Evolutionary conservation across 2,329 filamentous ascomycete species (phyloP).

Genomic region (Trichophyton rubrum): DNA sequence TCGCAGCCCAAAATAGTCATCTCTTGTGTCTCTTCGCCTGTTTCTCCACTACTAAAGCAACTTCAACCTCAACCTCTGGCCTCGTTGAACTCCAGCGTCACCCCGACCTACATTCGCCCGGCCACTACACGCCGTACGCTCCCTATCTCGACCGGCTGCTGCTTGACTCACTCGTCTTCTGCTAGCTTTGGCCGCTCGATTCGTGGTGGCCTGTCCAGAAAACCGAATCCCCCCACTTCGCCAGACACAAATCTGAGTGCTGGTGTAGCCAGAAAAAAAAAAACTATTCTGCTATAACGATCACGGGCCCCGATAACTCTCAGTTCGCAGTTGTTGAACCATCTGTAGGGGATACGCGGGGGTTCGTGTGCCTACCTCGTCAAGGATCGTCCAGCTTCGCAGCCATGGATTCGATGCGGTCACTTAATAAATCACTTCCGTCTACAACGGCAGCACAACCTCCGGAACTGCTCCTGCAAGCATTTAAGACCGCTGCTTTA

Average conservation of each 20-base stretch:
- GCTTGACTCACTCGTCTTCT: not conserved
- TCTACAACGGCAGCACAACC: conserved; percentile 35
- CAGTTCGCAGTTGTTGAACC: not conserved
- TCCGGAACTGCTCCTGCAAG: conserved; percentile 55
- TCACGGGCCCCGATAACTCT: not conserved
- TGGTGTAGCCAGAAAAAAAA: not conserved
- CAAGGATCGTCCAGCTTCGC: not conserved
- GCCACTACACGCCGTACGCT: too few species aligned
- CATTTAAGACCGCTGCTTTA: conserved; percentile 83
- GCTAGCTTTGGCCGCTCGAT: not conserved
- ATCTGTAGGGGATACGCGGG: not conserved
- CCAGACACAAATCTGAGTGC: not conserved
- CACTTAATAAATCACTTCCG: conserved; percentile 50
- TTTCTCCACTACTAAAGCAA: not conserved
- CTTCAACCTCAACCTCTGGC: not conserved
- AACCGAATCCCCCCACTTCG: not conserved
- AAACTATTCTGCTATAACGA: not conserved
- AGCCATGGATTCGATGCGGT: conserved; percentile 52
- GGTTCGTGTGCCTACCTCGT: not conserved
- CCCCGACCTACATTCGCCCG: not conserved
- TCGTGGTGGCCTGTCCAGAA: not conserved
- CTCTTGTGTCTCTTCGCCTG: too few species aligned
- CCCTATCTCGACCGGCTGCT: not conserved
- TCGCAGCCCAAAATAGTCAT: not conserved
- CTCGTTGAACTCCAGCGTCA: not conserved